A percentile compares a stretch with the other conserved stretches of the same genome.
phyloP scores from a whole-genome alignment of 1,139 yeast genomes.

The Taiozyma sp. region DNA sequence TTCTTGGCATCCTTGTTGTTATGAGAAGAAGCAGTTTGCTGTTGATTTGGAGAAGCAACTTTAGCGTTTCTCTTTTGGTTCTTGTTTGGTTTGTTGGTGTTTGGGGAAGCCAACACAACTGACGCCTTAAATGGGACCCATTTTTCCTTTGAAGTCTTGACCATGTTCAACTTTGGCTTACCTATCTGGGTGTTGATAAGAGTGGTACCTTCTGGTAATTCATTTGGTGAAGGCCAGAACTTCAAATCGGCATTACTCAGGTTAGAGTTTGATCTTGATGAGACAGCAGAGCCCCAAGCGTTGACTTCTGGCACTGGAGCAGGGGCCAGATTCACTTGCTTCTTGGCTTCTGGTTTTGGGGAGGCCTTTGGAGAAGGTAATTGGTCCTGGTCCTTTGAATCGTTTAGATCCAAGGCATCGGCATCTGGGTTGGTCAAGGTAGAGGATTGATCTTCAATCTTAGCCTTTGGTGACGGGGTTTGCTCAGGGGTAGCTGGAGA shows the following conservation, averaged over 20 bases:
- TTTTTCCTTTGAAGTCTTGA: conserved; percentile 62
- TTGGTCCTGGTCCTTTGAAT: conserved; percentile 10
- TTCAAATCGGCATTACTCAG: conserved; percentile 28
- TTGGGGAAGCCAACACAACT: conserved; percentile 37
- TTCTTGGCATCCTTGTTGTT: conserved; percentile 10
- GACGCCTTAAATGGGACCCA: conserved; percentile 89
- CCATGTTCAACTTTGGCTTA: conserved; percentile 21
- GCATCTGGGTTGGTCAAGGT: neutral
- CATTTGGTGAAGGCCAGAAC: conserved; percentile 55
- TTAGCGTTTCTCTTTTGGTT: conserved; percentile 16
- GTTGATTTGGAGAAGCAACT: neutral
- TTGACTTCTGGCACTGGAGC: conserved; percentile 73
- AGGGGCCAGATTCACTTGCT: conserved; percentile 52
- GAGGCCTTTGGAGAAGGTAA: conserved; percentile 23
- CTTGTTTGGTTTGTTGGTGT: conserved; percentile 12
- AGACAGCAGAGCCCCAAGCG: conserved; percentile 53
- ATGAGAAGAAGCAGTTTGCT: neutral
- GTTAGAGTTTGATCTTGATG: conserved; percentile 31
- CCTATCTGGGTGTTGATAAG: conserved; percentile 20
- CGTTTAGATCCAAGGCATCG: neutral
- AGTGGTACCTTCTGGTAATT: neutral
- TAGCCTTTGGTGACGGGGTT: neutral
- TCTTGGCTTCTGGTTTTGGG: conserved; percentile 24
- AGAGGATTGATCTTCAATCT: neutral
- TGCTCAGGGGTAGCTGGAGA: neutral